phyloP scores from a whole-genome alignment of 2,329 filamentous ascomycete species.

The Pseudogymnoascus sp. region DNA sequence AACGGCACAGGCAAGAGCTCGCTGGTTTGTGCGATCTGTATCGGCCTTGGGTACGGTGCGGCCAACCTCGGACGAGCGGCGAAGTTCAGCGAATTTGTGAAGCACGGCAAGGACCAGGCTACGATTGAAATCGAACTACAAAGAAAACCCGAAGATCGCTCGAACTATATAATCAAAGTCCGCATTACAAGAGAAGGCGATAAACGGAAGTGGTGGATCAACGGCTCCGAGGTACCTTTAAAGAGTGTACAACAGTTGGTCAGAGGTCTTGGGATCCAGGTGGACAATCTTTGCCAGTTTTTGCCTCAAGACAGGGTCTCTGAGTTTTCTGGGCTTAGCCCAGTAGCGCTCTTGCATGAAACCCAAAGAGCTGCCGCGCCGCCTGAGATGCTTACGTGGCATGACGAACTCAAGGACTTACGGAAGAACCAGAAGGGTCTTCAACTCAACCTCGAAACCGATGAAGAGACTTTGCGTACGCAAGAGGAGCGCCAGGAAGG shows the following conservation, averaged over 20 bases:
- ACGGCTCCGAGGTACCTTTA: slow-evolving; percentile 56
- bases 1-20: slow-evolving; percentile 98
- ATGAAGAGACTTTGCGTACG: slow-evolving; percentile 57
- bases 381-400: slow-evolving; percentile 71
- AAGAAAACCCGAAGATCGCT: slow-evolving; percentile 47
- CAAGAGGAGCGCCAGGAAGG: slow-evolving; percentile 66
- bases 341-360: slow-evolving; percentile 73
- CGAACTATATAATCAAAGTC: slow-evolving; percentile 69
- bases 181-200: slow-evolving; percentile 78
- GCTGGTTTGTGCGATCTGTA: slow-evolving; percentile 89
- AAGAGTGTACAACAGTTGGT: slow-evolving; percentile 63
- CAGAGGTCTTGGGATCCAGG: slow-evolving; percentile 74
- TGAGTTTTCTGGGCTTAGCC: slow-evolving; percentile 80
- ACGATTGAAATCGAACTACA: slow-evolving; percentile 88
- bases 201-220: slow-evolving; percentile 69
- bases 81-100: slow-evolving; percentile 83
- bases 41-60: slow-evolving; percentile 80
- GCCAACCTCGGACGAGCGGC: slow-evolving; percentile 80
- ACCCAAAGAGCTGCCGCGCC: slow-evolving; percentile 86
- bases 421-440: slow-evolving; percentile 63
- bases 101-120: slow-evolving; percentile 73
- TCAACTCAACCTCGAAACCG: slow-evolving; percentile 49
- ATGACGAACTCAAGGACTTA: slow-evolving; percentile 65
- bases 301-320: slow-evolving; percentile 92
- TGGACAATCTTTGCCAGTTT: slow-evolving; percentile 97